Percentiles rank a stretch among this genome's conserved stretches.
phyloP scores from a whole-genome alignment of 2,329 filamentous ascomycete genomes.

The Talaromyces sp. region DNA sequence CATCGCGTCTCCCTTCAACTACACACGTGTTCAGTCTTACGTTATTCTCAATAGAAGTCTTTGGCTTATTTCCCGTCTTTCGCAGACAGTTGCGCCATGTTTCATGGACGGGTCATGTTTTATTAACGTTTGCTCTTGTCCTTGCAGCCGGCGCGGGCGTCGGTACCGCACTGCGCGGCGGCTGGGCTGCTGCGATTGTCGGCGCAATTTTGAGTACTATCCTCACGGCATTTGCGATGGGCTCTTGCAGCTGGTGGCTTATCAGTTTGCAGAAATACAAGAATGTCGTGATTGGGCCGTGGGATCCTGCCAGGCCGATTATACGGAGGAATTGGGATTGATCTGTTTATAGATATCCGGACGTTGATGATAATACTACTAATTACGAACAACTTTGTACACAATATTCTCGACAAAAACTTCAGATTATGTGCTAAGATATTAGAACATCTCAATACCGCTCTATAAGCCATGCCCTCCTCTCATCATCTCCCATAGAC shows the following conservation, averaged over 20 bases:
- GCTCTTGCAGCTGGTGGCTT: slow-evolving; percentile 95
- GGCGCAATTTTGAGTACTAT: slow-evolving; percentile 76
- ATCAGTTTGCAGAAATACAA: slow-evolving; percentile 98
- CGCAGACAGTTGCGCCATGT: slow-evolving; percentile 80
- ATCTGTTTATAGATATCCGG: background rate
- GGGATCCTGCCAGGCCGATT: slow-evolving; percentile 86
- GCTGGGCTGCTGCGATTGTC: slow-evolving; percentile 57
- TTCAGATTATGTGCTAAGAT: background rate
- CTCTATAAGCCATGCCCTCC: slow-evolving; percentile 39
- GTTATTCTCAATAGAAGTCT: slow-evolving; percentile 95
- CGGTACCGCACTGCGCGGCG: slow-evolving; percentile 59
- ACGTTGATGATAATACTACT: background rate
- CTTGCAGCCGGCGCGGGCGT: slow-evolving; percentile 77
- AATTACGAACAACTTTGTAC: background rate
- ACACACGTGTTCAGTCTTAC: slow-evolving; percentile 94
- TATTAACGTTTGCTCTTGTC: slow-evolving; percentile 73
- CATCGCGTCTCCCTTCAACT: slow-evolving; percentile 82
- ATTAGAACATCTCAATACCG: slow-evolving; percentile 34
- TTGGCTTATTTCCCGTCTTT: slow-evolving; percentile 96
- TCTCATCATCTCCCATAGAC: slow-evolving; percentile 33
- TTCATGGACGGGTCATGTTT: slow-evolving; percentile 76
- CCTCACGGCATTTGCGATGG: slow-evolving; percentile 75
- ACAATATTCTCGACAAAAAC: background rate
- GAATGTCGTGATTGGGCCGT: slow-evolving; percentile 96
- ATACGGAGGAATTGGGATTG: slow-evolving; percentile 46